Evolutionary conservation across 371 early-diverging fungal genomes (phyloP).

Genomic region (Syncephalis plumigaleata): DNA sequence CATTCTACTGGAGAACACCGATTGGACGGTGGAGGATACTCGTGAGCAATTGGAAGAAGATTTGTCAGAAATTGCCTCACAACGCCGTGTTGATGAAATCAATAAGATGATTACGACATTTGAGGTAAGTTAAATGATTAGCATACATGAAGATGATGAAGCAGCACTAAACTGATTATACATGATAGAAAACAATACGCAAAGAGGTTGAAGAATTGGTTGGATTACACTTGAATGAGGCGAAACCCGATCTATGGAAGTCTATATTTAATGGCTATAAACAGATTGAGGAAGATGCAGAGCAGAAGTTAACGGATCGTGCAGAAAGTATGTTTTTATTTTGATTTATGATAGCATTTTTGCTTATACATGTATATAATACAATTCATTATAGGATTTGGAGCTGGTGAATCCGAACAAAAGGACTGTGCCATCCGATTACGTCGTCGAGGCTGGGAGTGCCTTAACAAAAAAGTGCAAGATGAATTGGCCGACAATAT

Average conservation of each 20-base stretch:
- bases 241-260: slow-evolving; percentile 52
- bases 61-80: slow-evolving; percentile 38
- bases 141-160: neutral
- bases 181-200: slow-evolving; percentile 30
- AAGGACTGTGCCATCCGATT: slow-evolving; percentile 21
- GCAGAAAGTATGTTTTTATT: slow-evolving; percentile 17
- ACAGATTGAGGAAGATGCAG: slow-evolving; percentile 26
- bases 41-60: slow-evolving; percentile 37
- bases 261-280: slow-evolving; percentile 36
- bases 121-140: slow-evolving; percentile 15
- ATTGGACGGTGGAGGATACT: slow-evolving; percentile 64
- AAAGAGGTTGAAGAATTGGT: slow-evolving; percentile 49
- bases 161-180: neutral
- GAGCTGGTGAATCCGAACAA: slow-evolving; percentile 27
- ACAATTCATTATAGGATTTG: slow-evolving; percentile 45
- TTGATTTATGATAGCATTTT: no score
- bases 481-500: slow-evolving; percentile 69
- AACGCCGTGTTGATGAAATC: slow-evolving; percentile 58
- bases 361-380: no score
- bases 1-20: slow-evolving; percentile 37
- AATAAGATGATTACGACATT: slow-evolving; percentile 49
- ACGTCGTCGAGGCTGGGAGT: slow-evolving; percentile 51
- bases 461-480: slow-evolving; percentile 45
- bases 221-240: slow-evolving; percentile 43
- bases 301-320: slow-evolving; percentile 15